Evolutionary conservation across 352 stramenopile genomes (phyloP).

Genomic region (Phytopythium boreale): DNA sequence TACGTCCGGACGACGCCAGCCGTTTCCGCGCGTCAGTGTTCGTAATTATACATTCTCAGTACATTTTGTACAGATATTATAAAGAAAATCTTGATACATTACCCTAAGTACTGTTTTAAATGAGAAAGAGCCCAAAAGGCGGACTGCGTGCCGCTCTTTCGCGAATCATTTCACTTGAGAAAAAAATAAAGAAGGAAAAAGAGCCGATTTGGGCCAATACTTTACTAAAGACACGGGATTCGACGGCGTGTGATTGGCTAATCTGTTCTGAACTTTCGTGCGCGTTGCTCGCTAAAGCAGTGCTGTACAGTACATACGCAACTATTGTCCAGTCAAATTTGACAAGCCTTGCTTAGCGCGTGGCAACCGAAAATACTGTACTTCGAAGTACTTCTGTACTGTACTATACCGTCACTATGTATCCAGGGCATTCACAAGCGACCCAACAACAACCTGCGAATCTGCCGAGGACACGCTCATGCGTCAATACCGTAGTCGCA

Average conservation of each 20-base stretch:
- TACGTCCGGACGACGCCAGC: neutral
- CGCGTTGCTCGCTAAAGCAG: neutral
- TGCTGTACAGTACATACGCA: no score
- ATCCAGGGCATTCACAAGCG: neutral
- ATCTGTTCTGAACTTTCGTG: slow-evolving; percentile 2
- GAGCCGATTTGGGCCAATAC: neutral
- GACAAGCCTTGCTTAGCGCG: no score
- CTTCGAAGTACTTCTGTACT: no score
- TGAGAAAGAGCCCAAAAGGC: neutral
- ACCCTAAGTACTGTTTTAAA: neutral
- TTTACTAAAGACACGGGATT: neutral
- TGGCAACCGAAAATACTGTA: neutral
- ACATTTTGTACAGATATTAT: no score
- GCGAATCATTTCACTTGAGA: neutral
- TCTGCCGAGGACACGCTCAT: neutral
- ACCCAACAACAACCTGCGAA: neutral
- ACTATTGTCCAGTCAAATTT: no score
- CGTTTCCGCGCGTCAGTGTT: neutral
- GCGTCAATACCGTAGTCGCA: no score
- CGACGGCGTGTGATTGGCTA: neutral
- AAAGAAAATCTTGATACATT: neutral
- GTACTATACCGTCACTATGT: no score
- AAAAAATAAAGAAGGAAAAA: neutral
- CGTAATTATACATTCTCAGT: neutral
- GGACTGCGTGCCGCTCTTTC: neutral